These are phyloP conservation scores for Inosperma sp. DNA, from an alignment of 768 basidiomycete genomes.

Conservation along the genomic window DNA sequence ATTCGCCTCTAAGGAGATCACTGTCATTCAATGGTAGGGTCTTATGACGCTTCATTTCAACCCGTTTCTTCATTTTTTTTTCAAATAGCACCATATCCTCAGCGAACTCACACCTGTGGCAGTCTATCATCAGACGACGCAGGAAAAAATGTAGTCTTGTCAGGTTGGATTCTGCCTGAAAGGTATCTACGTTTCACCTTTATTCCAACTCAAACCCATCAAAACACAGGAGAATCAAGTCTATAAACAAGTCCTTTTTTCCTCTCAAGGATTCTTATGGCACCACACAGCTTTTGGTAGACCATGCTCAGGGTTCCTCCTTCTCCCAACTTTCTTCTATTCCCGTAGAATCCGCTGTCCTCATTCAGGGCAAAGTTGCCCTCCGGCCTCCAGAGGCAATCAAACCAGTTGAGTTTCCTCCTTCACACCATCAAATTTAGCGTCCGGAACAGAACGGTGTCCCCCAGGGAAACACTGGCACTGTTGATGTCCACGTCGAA, in stretches of 20 bases:
- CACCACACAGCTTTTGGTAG: constrained; percentile 71
- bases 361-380: constrained; percentile 70
- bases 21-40: too few species aligned
- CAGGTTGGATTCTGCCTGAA: constrained; percentile 80
- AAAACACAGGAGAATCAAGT: constrained; percentile 58
- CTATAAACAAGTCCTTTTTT: constrained; percentile 67
- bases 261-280: constrained; percentile 77
- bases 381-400: constrained; percentile 57
- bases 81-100: constrained; percentile 57
- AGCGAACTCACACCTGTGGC: constrained; percentile 61
- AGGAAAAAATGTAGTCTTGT: constrained; percentile 60
- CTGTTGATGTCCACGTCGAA: constrained; percentile 76
- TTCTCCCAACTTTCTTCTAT: constrained; percentile 51
- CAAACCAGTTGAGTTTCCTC: constrained; percentile 48
- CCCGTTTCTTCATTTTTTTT: constrained; percentile 18
- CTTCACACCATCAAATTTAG: neutral
- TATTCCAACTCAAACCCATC: constrained; percentile 31
- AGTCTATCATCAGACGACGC: constrained; percentile 48
- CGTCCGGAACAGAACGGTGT: too few species aligned
- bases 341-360: constrained; percentile 74
- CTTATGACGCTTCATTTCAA: constrained; percentile 16
- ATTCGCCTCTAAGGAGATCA: too few species aligned
- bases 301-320: constrained; percentile 36
- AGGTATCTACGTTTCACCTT: constrained; percentile 53
- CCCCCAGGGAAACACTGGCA: constrained; percentile 56